A percentile compares a stretch with the other conserved stretches of the same genome.
phyloP scores from a whole-genome alignment of 306 rosid genomes.

The Medicago lupulina region DNA sequence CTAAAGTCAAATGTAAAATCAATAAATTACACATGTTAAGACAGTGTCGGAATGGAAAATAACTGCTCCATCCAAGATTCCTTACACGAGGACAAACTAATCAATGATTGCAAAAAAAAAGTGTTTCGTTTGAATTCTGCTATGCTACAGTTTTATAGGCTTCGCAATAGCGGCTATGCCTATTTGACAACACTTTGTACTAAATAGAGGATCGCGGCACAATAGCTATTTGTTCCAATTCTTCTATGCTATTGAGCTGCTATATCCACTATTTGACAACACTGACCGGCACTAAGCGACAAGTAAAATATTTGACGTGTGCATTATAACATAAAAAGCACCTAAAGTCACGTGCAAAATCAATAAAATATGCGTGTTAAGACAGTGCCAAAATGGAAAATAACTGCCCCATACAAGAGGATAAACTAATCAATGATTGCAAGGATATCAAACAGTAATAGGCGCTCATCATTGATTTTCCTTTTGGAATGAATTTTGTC shows the following conservation, averaged over 20 bases:
- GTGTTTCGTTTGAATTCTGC: too few species aligned
- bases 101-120: slow-evolving; percentile 23
- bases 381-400: slow-evolving; percentile 28
- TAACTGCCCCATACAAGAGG: slow-evolving; percentile 5
- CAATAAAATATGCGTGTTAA: slow-evolving; percentile 20
- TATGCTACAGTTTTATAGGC: too few species aligned
- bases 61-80: slow-evolving; percentile 20
- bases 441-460: slow-evolving; percentile 23
- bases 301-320: slow-evolving; percentile 5
- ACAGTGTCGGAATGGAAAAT: slow-evolving; percentile 28
- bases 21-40: slow-evolving; percentile 16
- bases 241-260: too few species aligned
- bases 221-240: too few species aligned
- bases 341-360: slow-evolving; percentile 10
- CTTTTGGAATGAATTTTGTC: background rate
- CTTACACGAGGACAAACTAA: slow-evolving; percentile 8
- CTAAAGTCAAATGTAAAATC: slow-evolving; percentile 9
- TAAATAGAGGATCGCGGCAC: too few species aligned
- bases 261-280: too few species aligned
- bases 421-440: slow-evolving; percentile 36
- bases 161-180: too few species aligned
- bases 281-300: background rate
- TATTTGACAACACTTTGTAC: too few species aligned
- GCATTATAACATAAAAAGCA: slow-evolving; percentile 4
- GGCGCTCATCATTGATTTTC: background rate